phyloP scores from a whole-genome alignment of 2,329 filamentous ascomycete species.

The Epichloe typhina region DNA sequence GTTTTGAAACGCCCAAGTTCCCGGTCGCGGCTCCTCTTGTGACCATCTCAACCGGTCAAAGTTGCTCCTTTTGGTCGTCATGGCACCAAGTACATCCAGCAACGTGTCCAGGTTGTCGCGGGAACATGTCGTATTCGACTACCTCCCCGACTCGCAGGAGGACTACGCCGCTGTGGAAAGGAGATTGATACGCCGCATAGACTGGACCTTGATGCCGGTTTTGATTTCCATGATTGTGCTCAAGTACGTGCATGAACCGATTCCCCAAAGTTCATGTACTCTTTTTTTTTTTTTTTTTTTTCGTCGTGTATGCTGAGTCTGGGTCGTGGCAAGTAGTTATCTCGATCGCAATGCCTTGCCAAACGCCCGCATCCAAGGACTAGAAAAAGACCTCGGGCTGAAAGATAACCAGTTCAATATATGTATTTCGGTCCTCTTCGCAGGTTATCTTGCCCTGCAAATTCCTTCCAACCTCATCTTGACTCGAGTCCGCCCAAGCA shows the following conservation, averaged over 20 bases:
- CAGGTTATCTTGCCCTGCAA: slow-evolving; percentile 21
- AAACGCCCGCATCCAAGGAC: slow-evolving; percentile 4
- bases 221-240: slow-evolving; percentile 5
- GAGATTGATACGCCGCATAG: slow-evolving; percentile 1
- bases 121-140: background rate
- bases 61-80: background rate
- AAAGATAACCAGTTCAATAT: slow-evolving; percentile 3
- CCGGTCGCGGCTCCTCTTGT: background rate
- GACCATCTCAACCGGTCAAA: background rate
- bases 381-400: slow-evolving; percentile 1
- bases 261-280: background rate
- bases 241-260: background rate
- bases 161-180: slow-evolving; percentile 3
- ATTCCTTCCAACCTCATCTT: slow-evolving; percentile 28
- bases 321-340: background rate
- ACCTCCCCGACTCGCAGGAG: slow-evolving; percentile 1
- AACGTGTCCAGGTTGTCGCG: background rate
- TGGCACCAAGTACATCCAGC: background rate
- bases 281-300: too few relatives aligned
- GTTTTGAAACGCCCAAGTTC: background rate
- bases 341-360: slow-evolving; percentile 6
- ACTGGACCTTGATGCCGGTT: slow-evolving; percentile 5
- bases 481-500: slow-evolving; percentile 26
- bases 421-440: slow-evolving; percentile 22
- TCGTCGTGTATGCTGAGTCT: background rate